phyloP scores from a whole-genome alignment of 257 asterid species.

The Ophiorrhiza pumila region DNA sequence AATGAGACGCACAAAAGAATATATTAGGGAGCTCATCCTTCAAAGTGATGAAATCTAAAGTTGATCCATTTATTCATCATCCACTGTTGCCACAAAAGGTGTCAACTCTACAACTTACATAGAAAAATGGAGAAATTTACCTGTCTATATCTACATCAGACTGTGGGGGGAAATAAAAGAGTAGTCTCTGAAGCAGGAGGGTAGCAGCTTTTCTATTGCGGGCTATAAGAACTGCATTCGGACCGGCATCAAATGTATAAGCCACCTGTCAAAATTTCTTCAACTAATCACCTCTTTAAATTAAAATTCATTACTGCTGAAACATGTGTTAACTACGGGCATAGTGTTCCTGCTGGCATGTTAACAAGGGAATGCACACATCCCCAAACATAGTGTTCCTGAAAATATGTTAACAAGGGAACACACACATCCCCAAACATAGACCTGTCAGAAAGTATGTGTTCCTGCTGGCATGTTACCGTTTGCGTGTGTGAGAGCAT shows the following conservation, averaged over 20 bases:
- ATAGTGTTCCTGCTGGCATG: too few species aligned
- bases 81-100: background rate
- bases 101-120: background rate
- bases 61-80: background rate
- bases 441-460: background rate
- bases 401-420: background rate
- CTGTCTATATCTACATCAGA: constrained; percentile 73
- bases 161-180: constrained; percentile 77
- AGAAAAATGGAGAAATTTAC: constrained; percentile 25
- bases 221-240: constrained; percentile 86
- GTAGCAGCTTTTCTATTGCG: constrained; percentile 72
- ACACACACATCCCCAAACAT: background rate
- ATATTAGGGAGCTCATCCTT: background rate
- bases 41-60: background rate
- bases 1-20: background rate
- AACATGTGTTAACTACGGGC: background rate
- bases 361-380: too few species aligned
- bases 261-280: constrained; percentile 58
- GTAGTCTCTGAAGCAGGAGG: constrained; percentile 66
- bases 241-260: constrained; percentile 96
- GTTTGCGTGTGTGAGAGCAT: background rate
- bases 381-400: too few species aligned
- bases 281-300: background rate
- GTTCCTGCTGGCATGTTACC: background rate
- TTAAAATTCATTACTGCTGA: background rate